A percentile compares a stretch with the other conserved stretches of the same genome.
Conservation (phyloP, 306 rosid genomes). For the Begonia loranthoides region DNA sequence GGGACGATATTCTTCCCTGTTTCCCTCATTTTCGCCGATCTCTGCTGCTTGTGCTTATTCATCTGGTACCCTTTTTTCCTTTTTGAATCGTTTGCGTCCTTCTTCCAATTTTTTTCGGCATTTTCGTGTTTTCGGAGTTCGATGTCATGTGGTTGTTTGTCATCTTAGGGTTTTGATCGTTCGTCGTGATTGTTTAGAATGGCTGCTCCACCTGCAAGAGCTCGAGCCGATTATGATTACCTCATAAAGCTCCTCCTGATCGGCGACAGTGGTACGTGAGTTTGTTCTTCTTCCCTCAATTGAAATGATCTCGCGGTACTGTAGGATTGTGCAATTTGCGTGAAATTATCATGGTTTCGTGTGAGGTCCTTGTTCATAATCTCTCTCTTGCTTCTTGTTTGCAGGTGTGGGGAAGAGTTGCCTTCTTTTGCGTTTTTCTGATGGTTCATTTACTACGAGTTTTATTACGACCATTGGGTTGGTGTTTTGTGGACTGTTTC, state of each 20-base stretch:
- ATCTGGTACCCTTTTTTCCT: background rate
- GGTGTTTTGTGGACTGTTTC: conserved; percentile 7
- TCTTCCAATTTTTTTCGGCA: background rate
- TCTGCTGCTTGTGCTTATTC: background rate
- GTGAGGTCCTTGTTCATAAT: background rate
- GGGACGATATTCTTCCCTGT: too few species aligned
- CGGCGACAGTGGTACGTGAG: conserved; percentile 85
- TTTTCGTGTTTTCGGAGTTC: background rate
- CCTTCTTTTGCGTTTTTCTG: conserved; percentile 92
- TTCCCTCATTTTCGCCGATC: too few species aligned
- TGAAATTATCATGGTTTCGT: background rate
- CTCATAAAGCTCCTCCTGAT: conserved; percentile 89
- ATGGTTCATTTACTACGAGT: conserved; percentile 94
- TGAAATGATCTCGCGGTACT: conserved; percentile 2
- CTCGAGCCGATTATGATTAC: conserved; percentile 93
- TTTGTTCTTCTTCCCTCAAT: conserved; percentile 5
- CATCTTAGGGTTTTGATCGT: background rate
- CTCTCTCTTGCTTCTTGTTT: conserved; percentile 3
- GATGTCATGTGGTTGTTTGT: background rate
- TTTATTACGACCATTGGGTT: conserved; percentile 95
- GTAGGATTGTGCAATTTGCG: background rate
- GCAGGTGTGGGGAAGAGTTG: conserved; percentile 99
- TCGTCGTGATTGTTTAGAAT: conserved; percentile 17
- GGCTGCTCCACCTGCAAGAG: conserved; percentile 91
- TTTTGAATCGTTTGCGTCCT: background rate